Conservation (phyloP, 2,329 filamentous ascomycete species). For the Diaporthe helianthi region DNA sequence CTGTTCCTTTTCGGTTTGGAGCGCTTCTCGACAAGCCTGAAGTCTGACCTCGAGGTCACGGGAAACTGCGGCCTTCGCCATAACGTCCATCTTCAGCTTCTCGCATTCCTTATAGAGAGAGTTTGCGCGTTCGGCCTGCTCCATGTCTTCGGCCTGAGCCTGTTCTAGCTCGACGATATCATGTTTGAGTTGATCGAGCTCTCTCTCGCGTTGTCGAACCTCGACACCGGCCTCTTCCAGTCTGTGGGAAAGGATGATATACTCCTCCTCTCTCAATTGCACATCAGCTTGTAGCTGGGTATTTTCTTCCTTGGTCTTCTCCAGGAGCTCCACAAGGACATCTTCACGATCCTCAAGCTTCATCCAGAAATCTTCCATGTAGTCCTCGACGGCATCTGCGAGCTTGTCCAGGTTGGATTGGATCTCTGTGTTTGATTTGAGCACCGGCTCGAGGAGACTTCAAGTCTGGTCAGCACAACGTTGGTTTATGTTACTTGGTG, state of each 20-base stretch:
- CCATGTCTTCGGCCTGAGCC: conserved; percentile 13
- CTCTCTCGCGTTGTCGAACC: neutral
- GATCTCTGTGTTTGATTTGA: conserved; percentile 18
- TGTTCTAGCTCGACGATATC: conserved; percentile 37
- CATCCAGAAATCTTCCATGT: conserved; percentile 28
- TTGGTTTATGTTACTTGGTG: no score
- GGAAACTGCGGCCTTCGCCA: conserved; percentile 31
- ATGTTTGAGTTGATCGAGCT: conserved; percentile 27
- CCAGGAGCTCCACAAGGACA: conserved; percentile 18
- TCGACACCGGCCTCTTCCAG: neutral
- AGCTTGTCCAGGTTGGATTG: conserved; percentile 19
- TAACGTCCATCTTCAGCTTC: conserved; percentile 35
- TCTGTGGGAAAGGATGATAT: neutral
- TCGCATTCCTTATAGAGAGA: conserved; percentile 29
- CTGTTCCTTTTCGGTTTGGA: conserved; percentile 34
- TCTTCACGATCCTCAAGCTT: conserved; percentile 32
- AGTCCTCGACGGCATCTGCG: conserved; percentile 3
- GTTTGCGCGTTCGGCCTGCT: conserved; percentile 29
- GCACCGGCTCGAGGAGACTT: conserved; percentile 24
- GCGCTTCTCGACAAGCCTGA: conserved; percentile 30
- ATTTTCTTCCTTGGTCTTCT: conserved; percentile 15
- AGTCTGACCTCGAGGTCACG: conserved; percentile 37
- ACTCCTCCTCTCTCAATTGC: neutral
- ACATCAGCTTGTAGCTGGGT: conserved; percentile 1
- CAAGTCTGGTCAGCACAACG: neutral